Percentiles rank a stretch among this genome's conserved stretches.
Conservation (phyloP, 1,284 basidiomycete genomes). For the Austroboletus rostrupii region DNA sequence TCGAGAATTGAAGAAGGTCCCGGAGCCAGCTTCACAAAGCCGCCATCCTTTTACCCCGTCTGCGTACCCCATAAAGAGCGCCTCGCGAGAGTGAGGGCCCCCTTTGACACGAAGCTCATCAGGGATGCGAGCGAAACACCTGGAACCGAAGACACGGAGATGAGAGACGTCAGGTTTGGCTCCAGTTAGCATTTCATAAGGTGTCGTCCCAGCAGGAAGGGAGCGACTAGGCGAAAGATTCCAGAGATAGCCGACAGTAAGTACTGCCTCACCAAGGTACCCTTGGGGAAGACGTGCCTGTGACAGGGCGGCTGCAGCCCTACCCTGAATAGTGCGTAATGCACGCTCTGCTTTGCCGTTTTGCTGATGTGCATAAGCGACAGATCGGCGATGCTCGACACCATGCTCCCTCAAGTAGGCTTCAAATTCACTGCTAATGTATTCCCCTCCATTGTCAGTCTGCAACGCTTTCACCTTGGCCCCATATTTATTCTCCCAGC, state of each 20-base stretch:
- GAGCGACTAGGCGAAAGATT: neutral
- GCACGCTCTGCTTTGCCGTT: neutral
- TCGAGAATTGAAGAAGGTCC: neutral
- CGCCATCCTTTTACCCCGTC: constrained; percentile 1
- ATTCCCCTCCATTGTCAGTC: neutral
- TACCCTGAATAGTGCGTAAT: neutral
- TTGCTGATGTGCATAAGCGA: constrained; percentile 1
- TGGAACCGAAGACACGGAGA: neutral
- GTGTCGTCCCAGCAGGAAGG: neutral
- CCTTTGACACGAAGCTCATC: fast-evolving
- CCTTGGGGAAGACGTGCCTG: neutral
- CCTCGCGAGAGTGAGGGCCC: neutral
- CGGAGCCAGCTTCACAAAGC: fast-evolving
- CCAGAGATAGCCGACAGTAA: neutral
- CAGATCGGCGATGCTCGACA: neutral
- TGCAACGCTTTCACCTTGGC: neutral
- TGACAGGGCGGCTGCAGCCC: fast-evolving
- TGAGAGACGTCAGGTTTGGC: neutral
- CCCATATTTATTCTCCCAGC: neutral
- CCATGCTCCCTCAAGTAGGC: neutral
- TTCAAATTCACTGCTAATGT: neutral
- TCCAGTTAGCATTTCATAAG: neutral
- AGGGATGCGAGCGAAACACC: neutral
- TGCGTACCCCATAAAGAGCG: neutral
- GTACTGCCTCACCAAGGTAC: neutral